Evolutionary conservation across 2,329 filamentous ascomycete genomes (phyloP), one percentile per base, ranked within the genome.

Genomic region (Ascochyta lentis): DNA sequence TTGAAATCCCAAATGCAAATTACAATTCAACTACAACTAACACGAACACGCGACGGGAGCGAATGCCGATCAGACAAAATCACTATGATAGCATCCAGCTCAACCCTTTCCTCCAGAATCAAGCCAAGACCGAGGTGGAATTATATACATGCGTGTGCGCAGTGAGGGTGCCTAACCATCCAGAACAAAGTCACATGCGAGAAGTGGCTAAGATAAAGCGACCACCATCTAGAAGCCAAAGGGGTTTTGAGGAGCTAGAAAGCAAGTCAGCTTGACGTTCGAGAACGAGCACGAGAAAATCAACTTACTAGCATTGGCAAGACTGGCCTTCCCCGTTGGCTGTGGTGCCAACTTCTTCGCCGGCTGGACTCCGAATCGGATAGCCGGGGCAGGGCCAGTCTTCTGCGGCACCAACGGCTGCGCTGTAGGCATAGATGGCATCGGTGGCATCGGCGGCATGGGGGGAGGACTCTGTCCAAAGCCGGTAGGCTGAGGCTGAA

Each of bases 231-330:
- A 89, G 66, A 89, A 90, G 37, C 87, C 87, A 74, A 90, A 90
- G 2, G 87, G 87, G 72, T 90, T 90, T 67, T 87, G 82, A 46
- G 87, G 86, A 55, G 87, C 87, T 89, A 38, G 81, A 85, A 15
- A 27, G 13, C 5, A 5, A 4, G 47, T 65, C 59, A 60, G 57
- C 26, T 53, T 29, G 24, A 6, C 10, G 47, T 15, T 49, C 12
- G 31, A 45, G n/a, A 16, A 13, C 55, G 22, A 19, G 4, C n/a
- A 13, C 26, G 49, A 19, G 9, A 16, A 37, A 27, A 52, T 26
- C 35, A 24, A 93, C 94, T 89, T 88, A 98, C 94, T 99, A 71
- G 95, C 95, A 86, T 96, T 91, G 48, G 90, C 84, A 65, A 99
- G 83, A 75, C 98, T 97, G 53, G 95, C 95, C 80, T 90, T 87